These are phyloP conservation scores for Plantago major DNA, from an alignment of 257 asterid species.

Conservation along the genomic window DNA sequence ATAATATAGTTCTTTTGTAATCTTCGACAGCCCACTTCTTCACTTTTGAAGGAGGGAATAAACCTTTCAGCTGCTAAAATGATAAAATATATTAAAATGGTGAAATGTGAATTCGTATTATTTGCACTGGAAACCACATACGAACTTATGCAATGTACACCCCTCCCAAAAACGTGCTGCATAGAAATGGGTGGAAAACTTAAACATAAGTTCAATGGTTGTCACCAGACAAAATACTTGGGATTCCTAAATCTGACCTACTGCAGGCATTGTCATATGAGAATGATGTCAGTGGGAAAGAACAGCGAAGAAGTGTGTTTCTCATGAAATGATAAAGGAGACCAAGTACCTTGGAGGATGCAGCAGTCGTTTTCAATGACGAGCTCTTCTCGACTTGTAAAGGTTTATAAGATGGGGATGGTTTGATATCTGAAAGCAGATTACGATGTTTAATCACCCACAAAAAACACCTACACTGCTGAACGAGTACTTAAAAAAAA, in stretches of 20 bases:
- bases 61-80: slow-evolving; percentile 35
- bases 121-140: not conserved
- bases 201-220: slow-evolving; percentile 11
- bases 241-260: not conserved
- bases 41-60: slow-evolving; percentile 54
- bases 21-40: slow-evolving; percentile 89
- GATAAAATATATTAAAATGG: slow-evolving; percentile 23
- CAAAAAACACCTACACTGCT: slow-evolving; percentile 1
- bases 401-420: slow-evolving; percentile 39
- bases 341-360: slow-evolving; percentile 57
- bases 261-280: too few relatives aligned
- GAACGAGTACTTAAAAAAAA: too few relatives aligned
- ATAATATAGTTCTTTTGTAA: slow-evolving; percentile 58
- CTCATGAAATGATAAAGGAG: not conserved
- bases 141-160: not conserved
- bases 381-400: slow-evolving; percentile 34
- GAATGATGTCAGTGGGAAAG: not conserved
- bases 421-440: slow-evolving; percentile 45
- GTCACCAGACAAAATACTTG: not conserved
- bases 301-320: slow-evolving; percentile 6
- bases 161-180: not conserved
- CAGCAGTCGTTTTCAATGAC: slow-evolving; percentile 34
- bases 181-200: slow-evolving; percentile 5
- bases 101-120: not conserved
- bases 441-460: slow-evolving; percentile 15